A percentile compares a stretch with the other conserved stretches of the same genome.
These are phyloP conservation scores for Arachnopeziza araneosa DNA, from an alignment of 2,329 filamentous ascomycete genomes.

Conservation along the genomic window DNA sequence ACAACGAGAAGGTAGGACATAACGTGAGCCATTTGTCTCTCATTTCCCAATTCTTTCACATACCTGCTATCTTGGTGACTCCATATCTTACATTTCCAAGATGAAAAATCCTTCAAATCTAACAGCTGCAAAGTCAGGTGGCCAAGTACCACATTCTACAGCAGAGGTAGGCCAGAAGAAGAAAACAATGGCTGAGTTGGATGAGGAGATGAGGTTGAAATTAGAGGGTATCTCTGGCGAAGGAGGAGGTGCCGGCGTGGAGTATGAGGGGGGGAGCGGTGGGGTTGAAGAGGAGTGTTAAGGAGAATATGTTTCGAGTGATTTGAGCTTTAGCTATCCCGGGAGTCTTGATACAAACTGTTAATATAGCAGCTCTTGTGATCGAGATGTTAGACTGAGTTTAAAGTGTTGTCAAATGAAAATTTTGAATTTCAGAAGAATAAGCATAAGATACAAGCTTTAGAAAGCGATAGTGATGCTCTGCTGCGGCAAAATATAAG, in stretches of 20 bases:
- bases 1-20: neutral
- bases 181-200: constrained; percentile 58
- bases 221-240: constrained; percentile 64
- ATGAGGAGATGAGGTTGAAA: constrained; percentile 60
- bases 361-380: no score
- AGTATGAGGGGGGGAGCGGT: constrained; percentile 71
- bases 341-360: no score
- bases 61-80: neutral
- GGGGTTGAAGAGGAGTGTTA: constrained; percentile 67
- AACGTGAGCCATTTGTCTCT: neutral
- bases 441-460: no score
- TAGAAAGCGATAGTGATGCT: no score
- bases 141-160: neutral
- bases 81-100: no score
- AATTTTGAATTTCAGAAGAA: no score
- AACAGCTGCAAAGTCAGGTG: neutral
- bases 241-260: constrained; percentile 64
- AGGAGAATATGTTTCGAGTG: constrained; percentile 71
- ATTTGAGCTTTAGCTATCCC: no score
- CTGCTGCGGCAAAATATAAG: no score
- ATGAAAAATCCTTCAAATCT: no score
- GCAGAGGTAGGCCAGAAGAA: constrained; percentile 5
- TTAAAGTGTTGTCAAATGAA: no score
- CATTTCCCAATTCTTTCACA: neutral
- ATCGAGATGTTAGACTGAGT: no score